Base-by-base conservation (phyloP, 2,329 filamentous ascomycete species). In the Colletotrichum tanaceti region DNA sequence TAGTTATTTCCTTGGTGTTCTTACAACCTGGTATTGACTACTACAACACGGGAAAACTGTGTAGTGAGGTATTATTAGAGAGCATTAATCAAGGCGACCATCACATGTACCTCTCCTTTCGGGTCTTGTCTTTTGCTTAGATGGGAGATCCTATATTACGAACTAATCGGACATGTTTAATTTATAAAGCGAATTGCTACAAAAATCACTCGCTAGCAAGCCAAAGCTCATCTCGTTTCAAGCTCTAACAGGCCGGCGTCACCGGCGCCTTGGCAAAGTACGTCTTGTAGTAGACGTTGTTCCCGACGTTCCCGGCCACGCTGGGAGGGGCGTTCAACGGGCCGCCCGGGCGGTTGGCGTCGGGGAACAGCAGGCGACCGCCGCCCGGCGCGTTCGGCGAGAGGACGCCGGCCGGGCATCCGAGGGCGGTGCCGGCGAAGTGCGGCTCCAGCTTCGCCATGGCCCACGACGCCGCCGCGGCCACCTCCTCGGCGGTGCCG, bases 231-330 rank as follows among this genome's bases (percentile, higher is more conserved):
- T n/a, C n/a, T n/a, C n/a, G n/a, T n/a, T n/a, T n/a, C n/a, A n/a
- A n/a, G n/a, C n/a, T n/a, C n/a, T n/a, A n/a, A n/a, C 66, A 66
- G 2, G 62, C 55, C 22, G 66, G 62, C 0, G 50, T 43, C 3
- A 57, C 63, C 14, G 66, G 66, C 2, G 62, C 62, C 5, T 43
- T 57, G 14, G 50, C 24, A 4, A 69, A 69, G 10, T 69, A 66
- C 4, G 66, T 66, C 50, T 47, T 69, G 44, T 52, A 61, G 38
- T 69, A 69, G 2, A 61, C 62, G 20, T 69, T 69, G 5, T 69
- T 39, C 4, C 62, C 50, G 7, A 69, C 6, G 6, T 69, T 59
- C 44, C 52, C 58, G 10, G 54, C 62, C 6, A 61, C 50, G 9
- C 50, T 55, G 4, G 62, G 66, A 1, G 62, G 66, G 0, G 66